Percentiles rank a stretch among this genome's conserved stretches.
Conservation (phyloP, 345 rosid species). For the Cardamine occulta region DNA sequence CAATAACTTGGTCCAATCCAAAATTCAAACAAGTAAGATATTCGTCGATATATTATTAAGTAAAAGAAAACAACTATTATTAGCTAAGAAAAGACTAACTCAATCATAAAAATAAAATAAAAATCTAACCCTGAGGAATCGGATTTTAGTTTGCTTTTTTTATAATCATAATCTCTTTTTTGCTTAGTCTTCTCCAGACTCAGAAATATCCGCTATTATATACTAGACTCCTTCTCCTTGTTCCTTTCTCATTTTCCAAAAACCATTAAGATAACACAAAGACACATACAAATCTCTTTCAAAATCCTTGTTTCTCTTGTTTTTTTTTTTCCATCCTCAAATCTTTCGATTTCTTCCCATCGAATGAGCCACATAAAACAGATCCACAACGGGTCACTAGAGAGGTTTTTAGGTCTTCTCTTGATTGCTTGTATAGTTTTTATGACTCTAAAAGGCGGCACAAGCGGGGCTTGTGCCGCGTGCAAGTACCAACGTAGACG, state of each 20-base stretch:
- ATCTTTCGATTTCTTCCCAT: conserved; percentile 16
- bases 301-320: no score
- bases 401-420: conserved; percentile 29
- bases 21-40: conserved; percentile 11
- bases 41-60: neutral
- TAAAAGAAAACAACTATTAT: neutral
- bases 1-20: neutral
- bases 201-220: conserved; percentile 28
- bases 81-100: neutral
- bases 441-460: conserved; percentile 92
- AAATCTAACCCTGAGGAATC: neutral
- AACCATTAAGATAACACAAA: conserved; percentile 20
- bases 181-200: conserved; percentile 16
- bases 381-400: conserved; percentile 25
- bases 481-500: conserved; percentile 89
- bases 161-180: neutral
- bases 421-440: conserved; percentile 2
- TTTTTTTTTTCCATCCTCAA: neutral
- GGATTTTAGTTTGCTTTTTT: neutral
- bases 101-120: neutral
- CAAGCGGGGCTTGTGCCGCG: conserved; percentile 91
- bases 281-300: neutral
- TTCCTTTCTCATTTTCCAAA: conserved; percentile 14
- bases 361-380: conserved; percentile 34
- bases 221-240: conserved; percentile 16